Base-by-base conservation (phyloP, 1,284 basidiomycete genomes). In the Afroboletus lepidellus region DNA sequence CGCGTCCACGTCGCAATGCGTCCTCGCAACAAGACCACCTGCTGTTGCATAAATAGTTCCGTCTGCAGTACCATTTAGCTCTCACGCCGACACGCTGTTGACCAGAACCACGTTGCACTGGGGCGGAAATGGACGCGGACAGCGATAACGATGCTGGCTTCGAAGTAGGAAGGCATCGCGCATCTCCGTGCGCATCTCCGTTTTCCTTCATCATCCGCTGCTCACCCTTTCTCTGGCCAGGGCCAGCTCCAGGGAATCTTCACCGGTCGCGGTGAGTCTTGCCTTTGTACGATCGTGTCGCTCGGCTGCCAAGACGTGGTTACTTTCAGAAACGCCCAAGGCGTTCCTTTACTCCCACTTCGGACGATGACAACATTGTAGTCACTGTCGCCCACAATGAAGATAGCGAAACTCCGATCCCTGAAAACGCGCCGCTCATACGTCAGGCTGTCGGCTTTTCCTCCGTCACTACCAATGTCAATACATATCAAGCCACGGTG, bases 371-470 rank as follows among this genome's bases (percentile, higher is more conserved):
- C 11, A 71, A 75, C 57, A 55, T 68, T 32, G 72, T 66, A 43
- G 57, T 74, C 36, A 69, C 72, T 49, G 65, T 67, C 7, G 60
- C 69, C 29, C 69, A 66, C 27, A 67, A 75, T 50, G 74, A 76
- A 44, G 69, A 77, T 57, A 68, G 72, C 49, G 76, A 78, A 53
- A 73, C 77, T n/a, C 74, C 79, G 50, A 75, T 77, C 25, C 77
- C 75, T 37, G 61, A 72, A 52, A 69, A 71, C 24, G 53, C 49
- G 2, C 81, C 83, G 27, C 60, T 84, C 25, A 73, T 84, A 57
- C 76, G 81, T 41, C 76, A 81, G 61, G 70, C 78, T n/a, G 65
- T 83, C 33, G 81, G 69, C n/a, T 82, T 81, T 60, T 80, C 69
- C 21, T 71, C 70, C 44, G 42, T 57, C 37, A 53, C 54, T 21